Base-by-base conservation (phyloP, 495 filamentous ascomycete genomes). In the Umbilicaria muhlenbergii region DNA sequence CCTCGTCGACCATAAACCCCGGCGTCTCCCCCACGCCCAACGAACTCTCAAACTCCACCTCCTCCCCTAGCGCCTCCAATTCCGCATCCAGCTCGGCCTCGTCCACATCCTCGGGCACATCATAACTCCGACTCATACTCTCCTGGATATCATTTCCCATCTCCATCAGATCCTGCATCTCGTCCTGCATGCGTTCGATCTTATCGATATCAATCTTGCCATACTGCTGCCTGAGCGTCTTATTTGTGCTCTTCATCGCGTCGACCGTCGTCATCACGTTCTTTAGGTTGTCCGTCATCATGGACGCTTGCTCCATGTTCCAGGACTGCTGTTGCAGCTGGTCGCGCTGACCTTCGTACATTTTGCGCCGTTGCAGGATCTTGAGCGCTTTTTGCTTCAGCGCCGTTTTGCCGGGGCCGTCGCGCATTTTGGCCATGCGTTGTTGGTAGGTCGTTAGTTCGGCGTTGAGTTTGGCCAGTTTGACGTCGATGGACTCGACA, bases 291-390 rank as follows among this genome's bases (percentile, higher is more conserved):
- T 96, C 91, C 65, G 91, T 87, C 92, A 98, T 96, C 72, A 92
- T 94, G 60, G 84, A 83, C 5, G 91, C 91, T 58, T 96, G 91
- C 61, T 96, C 88, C 88, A 98, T 95, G 66, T 96, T 98, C 91
- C 91, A 96, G 11, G 81, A 83, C 61, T 96, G 91, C 51, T 81
- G 76, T 61, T 92, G 85, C 43, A 96, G 79, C 64, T 98, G 87
- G 51, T 96, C 89, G 14, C 87, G 81, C 66, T 98, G 89, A 10
- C 70, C 66, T 61, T 98, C 91, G 74, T 95, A 94, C 64, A 89
- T 80, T 57, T 93, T 94, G 28, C 92, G 83, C n/a, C 86, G 83
- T 63, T 94, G 87, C 1, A 96, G 79, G 14, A 96, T 79, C 53
- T 95, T 95, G 44, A 95, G 77, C 1, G 91, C 91, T 56, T 96